A percentile compares a stretch with the other conserved stretches of the same genome.
Conservation (phyloP, 176 grass and related monocot genomes). For the Urochloa ruziziensis region DNA sequence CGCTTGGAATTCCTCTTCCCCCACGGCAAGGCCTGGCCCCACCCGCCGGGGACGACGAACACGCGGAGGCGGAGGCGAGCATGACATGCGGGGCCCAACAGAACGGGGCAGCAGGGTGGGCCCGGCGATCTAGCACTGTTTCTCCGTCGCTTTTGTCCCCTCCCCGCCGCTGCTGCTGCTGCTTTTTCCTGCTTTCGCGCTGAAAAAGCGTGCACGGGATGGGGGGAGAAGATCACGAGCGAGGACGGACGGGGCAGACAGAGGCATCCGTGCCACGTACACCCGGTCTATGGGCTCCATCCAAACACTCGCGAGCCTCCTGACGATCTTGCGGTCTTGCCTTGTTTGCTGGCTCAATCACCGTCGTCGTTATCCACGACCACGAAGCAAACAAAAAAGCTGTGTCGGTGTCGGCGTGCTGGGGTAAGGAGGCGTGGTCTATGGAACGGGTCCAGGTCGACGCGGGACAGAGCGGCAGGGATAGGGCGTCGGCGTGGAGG, state of each 20-base stretch:
- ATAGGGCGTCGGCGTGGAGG: not conserved
- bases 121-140: not conserved
- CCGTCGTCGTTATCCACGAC: too few species aligned
- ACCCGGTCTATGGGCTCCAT: not conserved
- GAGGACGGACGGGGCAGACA: not conserved
- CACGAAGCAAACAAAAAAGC: not conserved
- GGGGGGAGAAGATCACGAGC: not conserved
- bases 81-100: slow-evolving; percentile 18
- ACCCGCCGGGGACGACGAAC: not conserved
- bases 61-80: not conserved
- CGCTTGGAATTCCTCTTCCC: slow-evolving; percentile 35
- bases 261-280: not conserved
- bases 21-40: not conserved
- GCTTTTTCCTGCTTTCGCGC: slow-evolving; percentile 43
- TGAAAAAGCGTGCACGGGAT: slow-evolving; percentile 39
- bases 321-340: not conserved
- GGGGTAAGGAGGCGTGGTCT: not conserved
- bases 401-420: not conserved
- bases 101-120: not conserved
- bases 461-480: not conserved
- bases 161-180: not conserved
- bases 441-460: not conserved
- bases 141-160: slow-evolving; percentile 35
- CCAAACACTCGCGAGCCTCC: not conserved
- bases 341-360: not conserved